A percentile compares a stretch with the other conserved stretches of the same genome.
Evolutionary conservation across 192 early-diverging fungal genomes (phyloP).

Genomic region (Backusella tarrabulga): DNA sequence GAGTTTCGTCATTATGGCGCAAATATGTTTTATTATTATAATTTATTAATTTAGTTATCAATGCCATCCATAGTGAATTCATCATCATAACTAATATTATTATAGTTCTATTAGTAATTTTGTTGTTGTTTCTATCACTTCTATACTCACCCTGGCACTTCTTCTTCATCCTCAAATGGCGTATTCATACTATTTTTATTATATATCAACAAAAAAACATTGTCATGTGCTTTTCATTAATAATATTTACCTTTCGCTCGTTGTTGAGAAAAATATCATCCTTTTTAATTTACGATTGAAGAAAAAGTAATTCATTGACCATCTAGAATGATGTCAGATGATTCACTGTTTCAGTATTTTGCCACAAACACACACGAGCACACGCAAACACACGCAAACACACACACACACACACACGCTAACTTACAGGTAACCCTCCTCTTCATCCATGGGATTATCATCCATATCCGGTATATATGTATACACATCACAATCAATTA

Average conservation of each 20-base stretch:
- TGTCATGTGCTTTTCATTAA: not conserved
- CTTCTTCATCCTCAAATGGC: conserved; percentile 53
- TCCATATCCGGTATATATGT: conserved; percentile 86
- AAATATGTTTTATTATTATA: not conserved
- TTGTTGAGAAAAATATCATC: conserved; percentile 89
- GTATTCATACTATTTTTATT: conserved; percentile 46
- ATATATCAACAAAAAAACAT: not conserved
- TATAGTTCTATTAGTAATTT: conserved; percentile 17
- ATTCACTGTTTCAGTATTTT: not conserved
- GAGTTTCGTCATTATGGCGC: conserved; percentile 14
- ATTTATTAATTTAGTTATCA: conserved; percentile 35
- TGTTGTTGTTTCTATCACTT: conserved; percentile 13
- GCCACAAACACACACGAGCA: not conserved
- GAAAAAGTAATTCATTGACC: conserved; percentile 99
- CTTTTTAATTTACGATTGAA: conserved; percentile 89
- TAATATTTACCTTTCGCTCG: conserved; percentile 77
- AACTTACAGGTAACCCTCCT: conserved; percentile 72
- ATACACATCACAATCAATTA: conserved; percentile 89
- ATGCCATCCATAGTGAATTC: conserved; percentile 68
- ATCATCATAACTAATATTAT: conserved; percentile 44
- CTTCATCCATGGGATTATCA: conserved; percentile 88
- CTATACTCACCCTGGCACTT: conserved; percentile 35
- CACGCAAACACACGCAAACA: conserved; percentile 15
- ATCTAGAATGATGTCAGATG: conserved; percentile 49
- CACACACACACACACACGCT: not conserved